Conservation (phyloP, 176 grass and related monocot species). For the Zizania latifolia region DNA sequence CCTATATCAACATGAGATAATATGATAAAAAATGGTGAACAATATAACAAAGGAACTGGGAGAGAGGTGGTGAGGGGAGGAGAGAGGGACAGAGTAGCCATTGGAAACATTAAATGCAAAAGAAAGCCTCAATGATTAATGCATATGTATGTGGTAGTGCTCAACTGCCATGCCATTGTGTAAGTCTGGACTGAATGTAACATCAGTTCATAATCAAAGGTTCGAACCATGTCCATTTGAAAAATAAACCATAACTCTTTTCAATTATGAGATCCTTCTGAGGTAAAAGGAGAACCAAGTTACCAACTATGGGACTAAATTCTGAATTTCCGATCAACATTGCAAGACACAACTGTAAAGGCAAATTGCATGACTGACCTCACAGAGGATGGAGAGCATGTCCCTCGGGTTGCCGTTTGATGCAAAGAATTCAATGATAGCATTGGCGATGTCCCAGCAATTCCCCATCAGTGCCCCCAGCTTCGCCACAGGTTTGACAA, state of each 20-base stretch:
- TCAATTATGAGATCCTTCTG: background rate
- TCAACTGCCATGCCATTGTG: background rate
- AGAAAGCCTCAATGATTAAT: constrained; percentile 1
- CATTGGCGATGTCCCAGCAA: constrained; percentile 17
- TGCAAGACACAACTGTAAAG: background rate
- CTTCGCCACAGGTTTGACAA: constrained; percentile 49
- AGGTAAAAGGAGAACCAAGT: background rate
- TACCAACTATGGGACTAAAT: background rate
- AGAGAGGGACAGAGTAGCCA: background rate
- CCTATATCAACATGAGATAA: constrained; percentile 48
- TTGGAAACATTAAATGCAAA: background rate
- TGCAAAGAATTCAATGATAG: constrained; percentile 38
- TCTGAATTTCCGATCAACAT: background rate
- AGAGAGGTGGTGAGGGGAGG: background rate
- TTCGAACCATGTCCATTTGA: constrained; percentile 1
- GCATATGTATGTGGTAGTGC: no score
- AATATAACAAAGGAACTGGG: background rate
- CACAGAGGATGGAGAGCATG: constrained; percentile 65
- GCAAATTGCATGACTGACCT: constrained; percentile 30
- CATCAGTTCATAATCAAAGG: background rate
- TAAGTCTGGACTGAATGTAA: background rate
- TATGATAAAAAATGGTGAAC: constrained; percentile 15
- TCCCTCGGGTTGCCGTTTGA: constrained; percentile 53
- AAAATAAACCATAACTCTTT: background rate
- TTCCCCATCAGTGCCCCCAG: constrained; percentile 29